Conservation (phyloP, 2,329 filamentous ascomycete species). For the Epichloe glyceriae region DNA sequence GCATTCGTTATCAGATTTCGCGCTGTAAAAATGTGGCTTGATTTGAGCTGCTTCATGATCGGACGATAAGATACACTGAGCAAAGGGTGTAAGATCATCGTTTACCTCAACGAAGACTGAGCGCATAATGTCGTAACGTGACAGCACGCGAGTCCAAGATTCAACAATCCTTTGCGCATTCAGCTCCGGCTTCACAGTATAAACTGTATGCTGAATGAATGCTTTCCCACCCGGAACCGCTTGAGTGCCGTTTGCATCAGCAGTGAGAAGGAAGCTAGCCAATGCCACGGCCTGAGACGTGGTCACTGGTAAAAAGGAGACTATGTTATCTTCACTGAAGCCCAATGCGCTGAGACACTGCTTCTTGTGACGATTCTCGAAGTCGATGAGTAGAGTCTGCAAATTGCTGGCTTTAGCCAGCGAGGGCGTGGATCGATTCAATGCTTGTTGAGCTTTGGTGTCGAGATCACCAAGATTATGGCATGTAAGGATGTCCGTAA, state of each 20-base stretch:
- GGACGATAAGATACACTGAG: constrained; percentile 17
- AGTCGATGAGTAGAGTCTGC: neutral
- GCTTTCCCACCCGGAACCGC: neutral
- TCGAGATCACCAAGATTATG: constrained; percentile 7
- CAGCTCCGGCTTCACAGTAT: neutral
- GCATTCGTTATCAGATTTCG: constrained; percentile 5
- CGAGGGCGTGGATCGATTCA: neutral
- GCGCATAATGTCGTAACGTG: neutral
- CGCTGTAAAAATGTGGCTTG: neutral
- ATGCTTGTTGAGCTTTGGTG: constrained; percentile 8
- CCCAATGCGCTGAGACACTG: neutral
- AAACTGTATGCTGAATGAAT: neutral
- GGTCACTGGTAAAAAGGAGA: neutral
- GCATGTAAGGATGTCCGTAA: neutral
- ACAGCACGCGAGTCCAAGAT: neutral
- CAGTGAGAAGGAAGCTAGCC: neutral
- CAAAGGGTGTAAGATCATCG: constrained; percentile 21
- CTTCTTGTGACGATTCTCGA: neutral
- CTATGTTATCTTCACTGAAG: neutral
- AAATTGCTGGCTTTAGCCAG: neutral
- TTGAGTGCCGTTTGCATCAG: neutral
- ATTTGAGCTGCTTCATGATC: constrained; percentile 5
- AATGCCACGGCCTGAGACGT: neutral
- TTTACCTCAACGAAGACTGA: constrained; percentile 6
- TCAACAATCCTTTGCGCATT: neutral